phyloP scores from a whole-genome alignment of 257 asterid species.

The Solanum neorickii region DNA sequence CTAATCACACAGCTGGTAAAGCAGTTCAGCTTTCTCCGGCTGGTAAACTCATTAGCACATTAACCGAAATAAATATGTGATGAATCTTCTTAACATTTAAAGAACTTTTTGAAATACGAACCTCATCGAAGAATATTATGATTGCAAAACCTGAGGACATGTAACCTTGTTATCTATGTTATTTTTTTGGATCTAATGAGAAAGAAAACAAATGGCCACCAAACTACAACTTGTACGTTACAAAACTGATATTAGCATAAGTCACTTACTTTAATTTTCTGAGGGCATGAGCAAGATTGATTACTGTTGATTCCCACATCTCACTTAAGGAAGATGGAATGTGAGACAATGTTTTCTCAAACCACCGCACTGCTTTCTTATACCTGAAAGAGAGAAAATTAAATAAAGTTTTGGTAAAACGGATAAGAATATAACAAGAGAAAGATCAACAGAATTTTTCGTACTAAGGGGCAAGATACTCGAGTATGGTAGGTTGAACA shows the following conservation, averaged over 20 bases:
- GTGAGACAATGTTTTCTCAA: slow-evolving; percentile 73
- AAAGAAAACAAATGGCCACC: background rate
- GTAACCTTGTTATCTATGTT: background rate
- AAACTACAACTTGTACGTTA: background rate
- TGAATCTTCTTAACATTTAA: background rate
- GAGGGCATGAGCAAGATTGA: slow-evolving; percentile 92
- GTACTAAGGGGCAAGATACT: background rate
- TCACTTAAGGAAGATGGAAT: slow-evolving; percentile 79
- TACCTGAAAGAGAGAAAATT: slow-evolving; percentile 36
- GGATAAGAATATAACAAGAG: background rate
- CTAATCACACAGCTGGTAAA: background rate
- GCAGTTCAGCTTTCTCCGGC: background rate
- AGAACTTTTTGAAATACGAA: background rate
- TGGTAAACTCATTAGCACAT: background rate
- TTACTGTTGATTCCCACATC: slow-evolving; percentile 97
- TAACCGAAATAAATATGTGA: background rate
- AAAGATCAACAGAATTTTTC: background rate
- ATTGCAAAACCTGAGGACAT: background rate
- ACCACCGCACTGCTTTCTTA: slow-evolving; percentile 82
- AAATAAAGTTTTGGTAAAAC: background rate
- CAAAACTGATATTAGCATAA: background rate
- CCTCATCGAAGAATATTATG: background rate
- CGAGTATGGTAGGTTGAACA: background rate
- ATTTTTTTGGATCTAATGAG: background rate
- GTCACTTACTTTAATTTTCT: slow-evolving; percentile 65